phyloP scores from a whole-genome alignment of 805 yeast species.

The Hanseniaspora hatyaiensis region DNA sequence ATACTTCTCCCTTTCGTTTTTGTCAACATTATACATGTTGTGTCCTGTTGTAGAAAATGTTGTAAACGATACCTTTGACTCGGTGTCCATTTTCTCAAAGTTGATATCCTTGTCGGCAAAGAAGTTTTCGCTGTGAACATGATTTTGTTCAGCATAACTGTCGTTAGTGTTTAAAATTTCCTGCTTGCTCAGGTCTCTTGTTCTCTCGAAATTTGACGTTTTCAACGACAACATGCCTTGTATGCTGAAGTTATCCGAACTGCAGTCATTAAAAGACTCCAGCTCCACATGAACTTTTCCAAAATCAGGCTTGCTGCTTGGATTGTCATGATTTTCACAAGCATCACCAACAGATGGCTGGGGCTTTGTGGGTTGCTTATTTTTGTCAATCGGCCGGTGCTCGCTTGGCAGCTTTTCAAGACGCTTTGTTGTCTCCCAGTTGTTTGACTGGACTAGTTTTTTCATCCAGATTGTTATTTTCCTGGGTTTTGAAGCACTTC shows the following conservation, averaged over 20 bases:
- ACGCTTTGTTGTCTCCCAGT: too few species aligned
- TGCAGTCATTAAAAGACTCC: background rate
- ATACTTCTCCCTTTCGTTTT: background rate
- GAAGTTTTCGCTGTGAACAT: background rate
- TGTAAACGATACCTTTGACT: background rate
- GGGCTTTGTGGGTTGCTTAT: too few species aligned
- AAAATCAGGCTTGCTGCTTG: too few species aligned
- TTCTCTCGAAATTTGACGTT: background rate
- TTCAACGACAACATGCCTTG: background rate
- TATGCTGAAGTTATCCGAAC: background rate
- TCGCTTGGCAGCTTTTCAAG: too few species aligned
- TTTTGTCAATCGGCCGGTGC: too few species aligned
- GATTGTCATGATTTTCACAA: too few species aligned
- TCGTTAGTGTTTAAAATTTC: background rate
- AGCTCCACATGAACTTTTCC: too few species aligned
- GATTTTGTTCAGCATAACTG: background rate
- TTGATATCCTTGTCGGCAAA: background rate
- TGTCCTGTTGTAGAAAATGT: background rate
- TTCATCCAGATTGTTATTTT: slow-evolving; percentile 3
- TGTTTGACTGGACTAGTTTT: slow-evolving; percentile 1
- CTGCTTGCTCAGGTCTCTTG: background rate
- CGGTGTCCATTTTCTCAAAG: background rate
- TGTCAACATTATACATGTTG: background rate
- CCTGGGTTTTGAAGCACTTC: background rate
- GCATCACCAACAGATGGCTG: too few species aligned